These are phyloP conservation scores for Diaporthe caulivora DNA, from an alignment of 2,329 filamentous ascomycete species.

Conservation along the genomic window DNA sequence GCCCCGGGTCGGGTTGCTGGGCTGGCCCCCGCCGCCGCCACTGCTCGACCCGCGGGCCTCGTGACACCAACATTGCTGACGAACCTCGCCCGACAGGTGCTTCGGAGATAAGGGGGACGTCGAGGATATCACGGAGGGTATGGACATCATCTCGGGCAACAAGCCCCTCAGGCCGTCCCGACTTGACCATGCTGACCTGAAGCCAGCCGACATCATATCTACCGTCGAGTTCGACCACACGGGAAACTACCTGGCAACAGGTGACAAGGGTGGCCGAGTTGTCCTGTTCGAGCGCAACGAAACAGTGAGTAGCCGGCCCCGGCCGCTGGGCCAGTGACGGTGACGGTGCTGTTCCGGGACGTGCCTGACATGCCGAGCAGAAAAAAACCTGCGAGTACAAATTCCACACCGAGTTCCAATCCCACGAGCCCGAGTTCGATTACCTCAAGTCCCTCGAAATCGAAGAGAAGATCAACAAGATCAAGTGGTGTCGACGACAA, in stretches of 20 bases:
- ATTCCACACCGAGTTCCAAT: conserved; percentile 99
- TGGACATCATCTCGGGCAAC: conserved; percentile 8
- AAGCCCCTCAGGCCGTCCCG: neutral
- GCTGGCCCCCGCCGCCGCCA: neutral
- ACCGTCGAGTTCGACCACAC: conserved; percentile 93
- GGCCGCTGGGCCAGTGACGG: conserved; percentile 5
- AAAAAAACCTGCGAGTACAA: conserved; percentile 99
- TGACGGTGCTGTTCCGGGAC: conserved; percentile 8
- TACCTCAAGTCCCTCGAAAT: conserved; percentile 99
- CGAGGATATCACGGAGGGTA: conserved; percentile 91
- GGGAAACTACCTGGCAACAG: conserved; percentile 90
- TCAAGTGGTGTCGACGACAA: conserved; percentile 98
- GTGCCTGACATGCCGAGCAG: conserved; percentile 63
- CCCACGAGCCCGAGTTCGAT: conserved; percentile 99
- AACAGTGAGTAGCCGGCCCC: conserved; percentile 73
- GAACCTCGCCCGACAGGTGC: conserved; percentile 72
- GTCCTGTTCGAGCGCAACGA: conserved; percentile 94
- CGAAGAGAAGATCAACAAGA: conserved; percentile 99
- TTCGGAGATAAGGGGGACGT: conserved; percentile 99
- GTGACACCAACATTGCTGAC: conserved; percentile 42
- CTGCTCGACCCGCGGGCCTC: neutral
- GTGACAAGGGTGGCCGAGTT: conserved; percentile 88
- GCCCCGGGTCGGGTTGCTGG: conserved; percentile 10
- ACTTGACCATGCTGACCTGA: conserved; percentile 44
- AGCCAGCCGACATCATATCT: conserved; percentile 86